Percentiles rank a stretch among this genome's conserved stretches.
Evolutionary conservation across 164 flowering plant genomes (phyloP).

Genomic region (Litsea cubeba): DNA sequence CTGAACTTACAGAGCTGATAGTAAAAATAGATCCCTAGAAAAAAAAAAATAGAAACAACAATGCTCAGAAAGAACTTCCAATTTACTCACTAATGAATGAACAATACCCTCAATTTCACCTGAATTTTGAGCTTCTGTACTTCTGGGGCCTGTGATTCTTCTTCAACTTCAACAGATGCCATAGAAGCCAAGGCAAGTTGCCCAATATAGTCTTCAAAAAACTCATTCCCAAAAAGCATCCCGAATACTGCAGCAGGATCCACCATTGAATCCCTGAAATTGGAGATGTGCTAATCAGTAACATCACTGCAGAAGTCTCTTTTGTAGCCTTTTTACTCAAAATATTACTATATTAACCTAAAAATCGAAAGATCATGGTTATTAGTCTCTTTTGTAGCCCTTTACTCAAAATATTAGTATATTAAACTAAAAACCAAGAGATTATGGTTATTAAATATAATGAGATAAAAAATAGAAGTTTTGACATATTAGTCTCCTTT

Average conservation of each 20-base stretch:
- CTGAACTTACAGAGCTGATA: too few species aligned
- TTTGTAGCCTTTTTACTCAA: too few species aligned
- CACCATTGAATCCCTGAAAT: slow-evolving; percentile 67
- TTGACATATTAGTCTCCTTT: too few species aligned
- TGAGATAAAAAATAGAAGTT: too few species aligned
- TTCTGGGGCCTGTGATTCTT: slow-evolving; percentile 39
- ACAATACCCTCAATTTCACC: slow-evolving; percentile 60
- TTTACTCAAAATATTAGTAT: too few species aligned
- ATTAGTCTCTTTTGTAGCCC: neutral
- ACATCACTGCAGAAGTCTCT: neutral
- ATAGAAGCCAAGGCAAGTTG: slow-evolving; percentile 76
- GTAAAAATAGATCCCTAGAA: too few species aligned
- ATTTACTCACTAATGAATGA: too few species aligned
- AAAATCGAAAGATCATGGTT: neutral
- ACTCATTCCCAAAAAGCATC: slow-evolving; percentile 90
- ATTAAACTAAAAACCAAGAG: neutral
- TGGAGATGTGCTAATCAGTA: neutral
- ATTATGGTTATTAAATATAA: too few species aligned
- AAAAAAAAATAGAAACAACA: too few species aligned
- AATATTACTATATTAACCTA: too few species aligned
- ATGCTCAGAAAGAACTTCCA: too few species aligned
- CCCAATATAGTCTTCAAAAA: slow-evolving; percentile 92
- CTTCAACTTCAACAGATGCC: slow-evolving; percentile 54
- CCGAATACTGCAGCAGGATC: slow-evolving; percentile 90
- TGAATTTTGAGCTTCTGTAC: slow-evolving; percentile 38